Percentiles rank a stretch among this genome's conserved stretches.
phyloP scores from a whole-genome alignment of 2,329 filamentous ascomycete species.

The Penicillium sp. region DNA sequence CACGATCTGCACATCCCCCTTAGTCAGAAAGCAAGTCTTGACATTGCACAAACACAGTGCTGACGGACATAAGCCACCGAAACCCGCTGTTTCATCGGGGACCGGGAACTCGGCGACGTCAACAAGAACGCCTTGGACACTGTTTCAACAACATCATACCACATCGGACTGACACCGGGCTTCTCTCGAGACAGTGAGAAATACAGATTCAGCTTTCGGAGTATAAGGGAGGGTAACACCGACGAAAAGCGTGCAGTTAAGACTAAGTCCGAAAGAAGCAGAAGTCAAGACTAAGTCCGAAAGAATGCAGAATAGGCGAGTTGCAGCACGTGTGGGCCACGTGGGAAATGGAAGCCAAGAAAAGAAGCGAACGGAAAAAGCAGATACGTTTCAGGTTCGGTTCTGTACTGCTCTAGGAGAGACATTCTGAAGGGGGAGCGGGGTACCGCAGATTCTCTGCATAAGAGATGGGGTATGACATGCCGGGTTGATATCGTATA shows the following conservation, averaged over 20 bases:
- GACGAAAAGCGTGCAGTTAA: background rate
- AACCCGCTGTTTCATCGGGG: background rate
- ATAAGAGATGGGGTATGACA: constrained; percentile 9
- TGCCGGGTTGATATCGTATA: background rate
- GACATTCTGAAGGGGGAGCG: background rate
- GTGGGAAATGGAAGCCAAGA: constrained; percentile 11
- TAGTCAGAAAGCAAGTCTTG: background rate
- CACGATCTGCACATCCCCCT: background rate
- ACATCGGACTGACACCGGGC: background rate
- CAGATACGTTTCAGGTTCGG: constrained; percentile 2
- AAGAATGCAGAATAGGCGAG: constrained; percentile 20
- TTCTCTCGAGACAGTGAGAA: background rate
- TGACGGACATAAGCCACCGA: constrained; percentile 15
- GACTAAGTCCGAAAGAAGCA: constrained; percentile 10
- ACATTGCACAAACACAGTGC: constrained; percentile 18
- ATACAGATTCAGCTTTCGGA: constrained; percentile 5
- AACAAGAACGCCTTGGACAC: background rate
- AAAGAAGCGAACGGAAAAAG: background rate
- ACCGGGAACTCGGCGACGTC: background rate
- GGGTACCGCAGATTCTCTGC: constrained; percentile 11
- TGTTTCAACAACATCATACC: background rate
- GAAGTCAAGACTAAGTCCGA: constrained; percentile 8
- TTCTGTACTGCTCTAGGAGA: constrained; percentile 3
- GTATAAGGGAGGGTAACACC: constrained; percentile 11
- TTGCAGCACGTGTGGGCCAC: constrained; percentile 22